These are phyloP conservation scores for Aspergillus campestris DNA, from an alignment of 495 filamentous ascomycete species.

Conservation along the genomic window DNA sequence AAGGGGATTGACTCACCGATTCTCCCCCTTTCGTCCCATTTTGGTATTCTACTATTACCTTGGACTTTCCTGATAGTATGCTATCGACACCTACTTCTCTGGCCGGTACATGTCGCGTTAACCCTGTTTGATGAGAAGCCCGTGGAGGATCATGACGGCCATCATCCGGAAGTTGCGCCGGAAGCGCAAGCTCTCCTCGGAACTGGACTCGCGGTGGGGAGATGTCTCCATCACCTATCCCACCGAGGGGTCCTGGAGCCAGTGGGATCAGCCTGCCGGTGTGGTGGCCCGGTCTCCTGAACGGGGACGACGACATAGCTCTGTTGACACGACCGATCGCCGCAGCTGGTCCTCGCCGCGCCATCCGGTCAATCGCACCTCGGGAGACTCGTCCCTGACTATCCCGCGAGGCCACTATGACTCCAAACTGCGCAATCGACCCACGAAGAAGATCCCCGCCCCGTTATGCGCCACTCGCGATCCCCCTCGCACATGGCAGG, in stretches of 20 bases:
- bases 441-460: slow-evolving; percentile 2
- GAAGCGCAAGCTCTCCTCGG: slow-evolving; percentile 33
- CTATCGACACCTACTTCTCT: no score
- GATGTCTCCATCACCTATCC: slow-evolving; percentile 36
- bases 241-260: slow-evolving; percentile 37
- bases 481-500: slow-evolving; percentile 6
- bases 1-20: no score
- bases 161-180: slow-evolving; percentile 30
- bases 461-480: not conserved
- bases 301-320: slow-evolving; percentile 6
- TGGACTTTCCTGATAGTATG: no score
- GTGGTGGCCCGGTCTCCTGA: slow-evolving; percentile 6
- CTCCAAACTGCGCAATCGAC: slow-evolving; percentile 20
- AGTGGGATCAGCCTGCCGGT: slow-evolving; percentile 18
- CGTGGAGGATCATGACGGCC: slow-evolving; percentile 24
- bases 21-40: no score
- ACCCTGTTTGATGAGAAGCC: slow-evolving; percentile 17
- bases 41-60: no score
- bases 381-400: slow-evolving; percentile 6
- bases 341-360: slow-evolving; percentile 4
- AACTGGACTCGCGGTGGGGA: slow-evolving; percentile 36
- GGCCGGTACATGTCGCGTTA: no score
- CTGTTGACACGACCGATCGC: slow-evolving; percentile 4
- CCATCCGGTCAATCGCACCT: not conserved
- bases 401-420: slow-evolving; percentile 36